Conservation (phyloP, 176 grass and related monocot genomes). For the Panicum miliaceum region DNA sequence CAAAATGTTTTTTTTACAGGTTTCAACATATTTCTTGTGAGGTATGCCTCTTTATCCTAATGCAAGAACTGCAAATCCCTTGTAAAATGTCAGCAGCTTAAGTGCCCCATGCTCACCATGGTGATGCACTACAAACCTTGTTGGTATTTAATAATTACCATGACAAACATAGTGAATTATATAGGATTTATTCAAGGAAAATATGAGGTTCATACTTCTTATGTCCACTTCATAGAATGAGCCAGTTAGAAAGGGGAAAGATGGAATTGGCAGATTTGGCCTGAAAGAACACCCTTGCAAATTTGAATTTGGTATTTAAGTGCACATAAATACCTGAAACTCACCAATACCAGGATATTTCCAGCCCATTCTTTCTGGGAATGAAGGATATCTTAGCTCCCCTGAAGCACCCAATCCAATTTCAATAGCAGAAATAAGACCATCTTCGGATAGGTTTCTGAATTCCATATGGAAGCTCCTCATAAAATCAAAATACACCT, state of each 20-base stretch:
- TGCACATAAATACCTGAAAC: constrained; percentile 80
- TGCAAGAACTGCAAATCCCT: neutral
- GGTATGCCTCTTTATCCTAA: neutral
- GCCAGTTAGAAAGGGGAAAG: neutral
- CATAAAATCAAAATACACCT: constrained; percentile 99
- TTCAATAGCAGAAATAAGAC: constrained; percentile 81
- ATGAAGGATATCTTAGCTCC: constrained; percentile 89
- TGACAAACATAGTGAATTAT: constrained; percentile 21
- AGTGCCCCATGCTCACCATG: neutral
- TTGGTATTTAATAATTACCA: constrained; percentile 13
- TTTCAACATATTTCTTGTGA: constrained; percentile 3
- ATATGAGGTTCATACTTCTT: constrained; percentile 23
- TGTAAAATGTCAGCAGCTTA: neutral
- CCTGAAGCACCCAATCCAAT: constrained; percentile 90
- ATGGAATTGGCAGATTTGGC: neutral
- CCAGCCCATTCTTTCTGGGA: constrained; percentile 80
- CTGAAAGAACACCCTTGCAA: neutral
- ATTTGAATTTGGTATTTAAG: constrained; percentile 19
- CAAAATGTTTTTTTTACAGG: neutral
- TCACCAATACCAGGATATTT: constrained; percentile 95
- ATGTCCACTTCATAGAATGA: constrained; percentile 23
- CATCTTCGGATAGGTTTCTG: constrained; percentile 72
- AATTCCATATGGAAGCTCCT: constrained; percentile 96
- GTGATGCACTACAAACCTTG: constrained; percentile 6
- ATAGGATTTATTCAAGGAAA: neutral